Evolutionary conservation across 306 rosid species (phyloP), one percentile per base, ranked within the genome.

Genomic region (Quercus bicolor): DNA sequence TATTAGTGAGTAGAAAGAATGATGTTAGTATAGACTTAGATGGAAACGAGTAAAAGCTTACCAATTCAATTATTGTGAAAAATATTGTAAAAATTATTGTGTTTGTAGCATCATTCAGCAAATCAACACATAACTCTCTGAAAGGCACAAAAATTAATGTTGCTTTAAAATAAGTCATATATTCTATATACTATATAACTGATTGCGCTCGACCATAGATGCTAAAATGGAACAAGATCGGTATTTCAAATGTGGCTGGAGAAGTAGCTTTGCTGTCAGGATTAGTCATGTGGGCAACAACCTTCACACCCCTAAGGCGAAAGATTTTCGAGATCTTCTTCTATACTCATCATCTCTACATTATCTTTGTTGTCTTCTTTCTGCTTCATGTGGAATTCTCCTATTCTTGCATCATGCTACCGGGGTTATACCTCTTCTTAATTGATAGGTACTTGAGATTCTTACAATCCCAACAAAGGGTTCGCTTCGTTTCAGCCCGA

Each of bases 361-460:
- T 87, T 51, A 64, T 89, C 73, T 91, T 89, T 59, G 69, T 87
- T 56, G 86, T 86, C 79, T 91, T 89, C 86, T 87, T 75, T 11
- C 79, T 87, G 57, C 77, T 91, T 5, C 93, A 86, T 76, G 90
- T 91, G 45, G 90, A 89, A 56, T 79, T 86, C 87, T 70, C 90
- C 86, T 68, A 64, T 61, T 48, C 81, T 1, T 91, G 90, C 85
- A 71, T 86, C 20, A 79, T 86, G 83, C 88, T 91, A 10, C 90
- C 96, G 0, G 86, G 88, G 56, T 83, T 89, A 57, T 87, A 84
- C 87, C 90, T 91, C 48, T 91, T 91, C 89, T 18, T 89, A 65
- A 78, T 89, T 0, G 92, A 89, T 64, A 84, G 92, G 19, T 80
- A 75, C 77, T 74, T 91, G 64, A 70, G 97, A 53, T 87, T 87